Evolutionary conservation across 176 grass and related monocot genomes (phyloP), one percentile per base, ranked within the genome.

Genomic region (Eleusine coracana): DNA sequence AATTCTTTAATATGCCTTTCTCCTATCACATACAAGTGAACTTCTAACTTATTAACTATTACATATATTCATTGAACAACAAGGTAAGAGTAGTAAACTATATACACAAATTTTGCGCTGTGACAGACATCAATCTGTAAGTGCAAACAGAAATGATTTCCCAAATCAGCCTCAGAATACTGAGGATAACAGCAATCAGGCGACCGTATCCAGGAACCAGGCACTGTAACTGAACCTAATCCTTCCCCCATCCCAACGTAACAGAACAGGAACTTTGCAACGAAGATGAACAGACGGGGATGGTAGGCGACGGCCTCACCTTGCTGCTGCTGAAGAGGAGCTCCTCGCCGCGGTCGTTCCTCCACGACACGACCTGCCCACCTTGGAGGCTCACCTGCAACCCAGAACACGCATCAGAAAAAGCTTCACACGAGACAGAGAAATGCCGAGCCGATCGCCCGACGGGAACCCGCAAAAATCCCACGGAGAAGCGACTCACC

Each of bases 291-390:
- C 16, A 25, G 42, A 49, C 3, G 37, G 31, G 20, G 66, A 70
- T 78, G 15, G 66, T n/a, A 71, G 14, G 54, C 28, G 17, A 79
- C 11, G 23, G 37, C 9, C 27, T 42, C 82, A 98, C 95, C 95
- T 98, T 98, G 64, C 88, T 91, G 82, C 95, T 95, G 75, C 84
- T 98, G 86, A 98, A 98, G 79, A 98, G 88, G 63, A 95, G 88
- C 66, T 98, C 95, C 84, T 98, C 90, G 20, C 92, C 95, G 40
- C 89, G 89, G 62, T 95, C 86, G 82, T 93, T 98, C 85, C 49
- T 93, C 95, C 95, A 98, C 56, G 95, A 98, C 88, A 91, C 75
- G 74, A 98, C 92, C 81, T 98, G 95, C 1, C 92, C 92, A 62
- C 95, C 95, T 64, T 93, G 90, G 75, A 95, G 84, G 84, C 92